These are phyloP conservation scores for Aspergillus latus DNA, from an alignment of 2,329 filamentous ascomycete species.

Conservation along the genomic window DNA sequence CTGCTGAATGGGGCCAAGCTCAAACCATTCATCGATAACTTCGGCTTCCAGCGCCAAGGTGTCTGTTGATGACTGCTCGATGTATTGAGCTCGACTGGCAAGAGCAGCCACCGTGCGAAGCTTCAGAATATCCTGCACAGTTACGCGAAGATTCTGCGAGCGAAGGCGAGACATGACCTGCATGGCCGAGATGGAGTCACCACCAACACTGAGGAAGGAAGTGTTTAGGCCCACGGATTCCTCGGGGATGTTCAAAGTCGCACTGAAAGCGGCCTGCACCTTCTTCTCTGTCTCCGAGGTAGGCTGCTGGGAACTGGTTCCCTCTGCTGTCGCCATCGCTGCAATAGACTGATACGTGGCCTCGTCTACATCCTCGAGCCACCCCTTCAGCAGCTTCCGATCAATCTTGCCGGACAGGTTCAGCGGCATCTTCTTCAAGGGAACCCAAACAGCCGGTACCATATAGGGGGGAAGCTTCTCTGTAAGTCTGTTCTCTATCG, in stretches of 20 bases:
- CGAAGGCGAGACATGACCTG: constrained; percentile 44
- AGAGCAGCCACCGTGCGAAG: constrained; percentile 39
- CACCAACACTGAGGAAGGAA: constrained; percentile 47
- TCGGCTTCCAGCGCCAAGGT: no score
- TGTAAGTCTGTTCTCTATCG: no score
- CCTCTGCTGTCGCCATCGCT: no score
- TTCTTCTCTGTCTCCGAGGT: no score
- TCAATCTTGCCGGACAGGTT: background rate
- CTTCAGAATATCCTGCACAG: constrained; percentile 45
- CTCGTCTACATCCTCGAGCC: no score
- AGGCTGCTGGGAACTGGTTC: no score
- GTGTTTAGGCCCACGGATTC: no score
- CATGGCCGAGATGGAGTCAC: constrained; percentile 52
- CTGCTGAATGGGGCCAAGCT: background rate
- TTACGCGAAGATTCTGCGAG: constrained; percentile 41
- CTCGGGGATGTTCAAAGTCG: no score
- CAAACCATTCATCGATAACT: background rate
- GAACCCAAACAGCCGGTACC: background rate
- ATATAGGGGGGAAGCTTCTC: background rate
- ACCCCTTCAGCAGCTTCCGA: background rate
- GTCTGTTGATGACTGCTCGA: no score
- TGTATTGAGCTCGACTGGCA: background rate
- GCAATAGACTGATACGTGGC: no score
- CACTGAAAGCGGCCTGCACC: no score
- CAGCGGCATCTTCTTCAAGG: background rate